Evolutionary conservation across 306 rosid genomes (phyloP).

Genomic region (Nissolia schottii): DNA sequence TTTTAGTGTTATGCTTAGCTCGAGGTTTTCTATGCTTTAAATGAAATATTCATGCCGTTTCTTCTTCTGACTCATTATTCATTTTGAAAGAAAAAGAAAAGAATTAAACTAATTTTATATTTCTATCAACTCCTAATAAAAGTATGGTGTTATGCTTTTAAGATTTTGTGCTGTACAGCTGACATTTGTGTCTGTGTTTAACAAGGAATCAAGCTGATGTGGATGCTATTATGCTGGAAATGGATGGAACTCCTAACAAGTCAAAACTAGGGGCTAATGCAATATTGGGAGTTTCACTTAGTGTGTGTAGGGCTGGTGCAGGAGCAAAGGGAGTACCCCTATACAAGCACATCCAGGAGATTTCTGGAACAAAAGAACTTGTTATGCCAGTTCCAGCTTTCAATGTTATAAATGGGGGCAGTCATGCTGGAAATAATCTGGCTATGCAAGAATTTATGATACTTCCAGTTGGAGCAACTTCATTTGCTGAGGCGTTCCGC

Average conservation of each 20-base stretch:
- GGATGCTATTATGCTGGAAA: conserved; percentile 89
- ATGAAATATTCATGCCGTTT: neutral
- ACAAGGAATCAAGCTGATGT: conserved; percentile 83
- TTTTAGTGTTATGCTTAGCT: conserved; percentile 7
- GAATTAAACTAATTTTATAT: neutral
- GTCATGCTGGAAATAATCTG: conserved; percentile 95
- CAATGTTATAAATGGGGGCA: conserved; percentile 94
- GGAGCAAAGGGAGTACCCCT: conserved; percentile 91
- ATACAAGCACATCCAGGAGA: conserved; percentile 85
- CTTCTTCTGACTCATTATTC: neutral
- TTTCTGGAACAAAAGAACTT: conserved; percentile 86
- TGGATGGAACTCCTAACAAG: conserved; percentile 96
- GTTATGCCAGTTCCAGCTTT: conserved; percentile 99
- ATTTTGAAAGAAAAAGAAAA: neutral
- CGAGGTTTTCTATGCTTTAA: conserved; percentile 1
- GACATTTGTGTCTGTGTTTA: conserved; percentile 19
- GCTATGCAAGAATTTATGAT: conserved; percentile 99
- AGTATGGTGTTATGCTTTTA: conserved; percentile 7
- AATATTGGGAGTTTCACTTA: conserved; percentile 87
- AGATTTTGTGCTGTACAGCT: neutral
- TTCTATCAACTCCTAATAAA: neutral
- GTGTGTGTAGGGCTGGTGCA: conserved; percentile 96
- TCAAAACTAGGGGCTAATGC: conserved; percentile 97
- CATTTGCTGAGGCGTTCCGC: conserved; percentile 84
- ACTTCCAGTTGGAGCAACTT: conserved; percentile 87